Conservation (phyloP, 1,139 yeast species). For the Sugiyamaella paludigena region DNA sequence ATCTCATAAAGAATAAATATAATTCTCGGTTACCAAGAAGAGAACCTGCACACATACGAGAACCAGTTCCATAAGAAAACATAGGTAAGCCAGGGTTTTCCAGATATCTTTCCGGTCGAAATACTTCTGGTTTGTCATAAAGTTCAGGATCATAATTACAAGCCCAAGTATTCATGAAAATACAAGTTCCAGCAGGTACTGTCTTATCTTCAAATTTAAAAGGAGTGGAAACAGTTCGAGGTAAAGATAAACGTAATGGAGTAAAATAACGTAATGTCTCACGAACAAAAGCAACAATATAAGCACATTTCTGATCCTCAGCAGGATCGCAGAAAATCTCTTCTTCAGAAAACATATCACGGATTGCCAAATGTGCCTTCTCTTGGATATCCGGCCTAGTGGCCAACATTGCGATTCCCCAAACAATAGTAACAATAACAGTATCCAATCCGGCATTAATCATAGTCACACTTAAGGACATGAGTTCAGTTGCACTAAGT, state of each 20-base stretch:
- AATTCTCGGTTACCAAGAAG: slow-evolving; percentile 60
- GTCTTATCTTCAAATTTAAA: slow-evolving; percentile 42
- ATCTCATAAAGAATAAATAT: slow-evolving; percentile 46
- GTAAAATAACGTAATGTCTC: slow-evolving; percentile 61
- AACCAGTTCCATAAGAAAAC: slow-evolving; percentile 65
- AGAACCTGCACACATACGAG: slow-evolving; percentile 65
- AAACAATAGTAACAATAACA: slow-evolving; percentile 60
- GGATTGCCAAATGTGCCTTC: slow-evolving; percentile 42
- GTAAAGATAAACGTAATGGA: slow-evolving; percentile 65
- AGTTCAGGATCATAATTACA: slow-evolving; percentile 60
- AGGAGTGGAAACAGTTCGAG: slow-evolving; percentile 55
- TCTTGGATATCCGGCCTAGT: slow-evolving; percentile 53
- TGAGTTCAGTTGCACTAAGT: slow-evolving; percentile 47
- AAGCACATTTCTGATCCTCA: slow-evolving; percentile 43
- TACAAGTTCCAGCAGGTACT: slow-evolving; percentile 55
- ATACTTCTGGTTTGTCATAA: slow-evolving; percentile 48
- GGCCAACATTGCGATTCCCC: slow-evolving; percentile 60
- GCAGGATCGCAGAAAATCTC: slow-evolving; percentile 52
- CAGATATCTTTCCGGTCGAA: slow-evolving; percentile 60
- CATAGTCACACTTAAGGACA: slow-evolving; percentile 67
- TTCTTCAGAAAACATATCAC: slow-evolving; percentile 35
- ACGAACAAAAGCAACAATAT: slow-evolving; percentile 54
- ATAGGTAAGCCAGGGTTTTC: slow-evolving; percentile 41
- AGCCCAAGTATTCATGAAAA: slow-evolving; percentile 67
- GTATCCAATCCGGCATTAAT: slow-evolving; percentile 79